phyloP scores from a whole-genome alignment of 106 monocot genomes.

The Iris macrosiphon region DNA sequence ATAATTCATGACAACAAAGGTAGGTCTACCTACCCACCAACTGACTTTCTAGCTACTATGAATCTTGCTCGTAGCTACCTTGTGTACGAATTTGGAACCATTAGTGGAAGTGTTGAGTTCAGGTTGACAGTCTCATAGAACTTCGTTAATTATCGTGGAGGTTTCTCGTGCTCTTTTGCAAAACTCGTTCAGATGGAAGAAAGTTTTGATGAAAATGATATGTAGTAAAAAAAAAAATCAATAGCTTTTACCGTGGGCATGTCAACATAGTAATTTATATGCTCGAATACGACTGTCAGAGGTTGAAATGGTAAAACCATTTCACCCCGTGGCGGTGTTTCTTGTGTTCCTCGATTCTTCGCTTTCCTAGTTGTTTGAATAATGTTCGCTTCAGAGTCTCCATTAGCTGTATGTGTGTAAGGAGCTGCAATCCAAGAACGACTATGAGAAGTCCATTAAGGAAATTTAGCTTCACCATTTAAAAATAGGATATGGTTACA shows the following conservation, averaged over 20 bases:
- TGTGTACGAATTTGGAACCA: too few species aligned
- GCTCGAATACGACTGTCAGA: slow-evolving; percentile 57
- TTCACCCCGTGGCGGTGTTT: slow-evolving; percentile 9
- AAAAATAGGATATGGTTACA: background rate
- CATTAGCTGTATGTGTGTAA: slow-evolving; percentile 14
- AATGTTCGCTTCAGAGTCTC: slow-evolving; percentile 12
- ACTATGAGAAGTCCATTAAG: background rate
- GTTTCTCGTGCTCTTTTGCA: too few species aligned
- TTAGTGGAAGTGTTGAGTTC: too few species aligned
- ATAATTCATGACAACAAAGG: too few species aligned
- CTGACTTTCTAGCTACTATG: too few species aligned
- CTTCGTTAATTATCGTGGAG: too few species aligned
- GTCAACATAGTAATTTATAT: slow-evolving; percentile 83
- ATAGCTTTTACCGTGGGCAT: slow-evolving; percentile 55
- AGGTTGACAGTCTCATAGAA: too few species aligned
- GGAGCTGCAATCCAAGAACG: slow-evolving; percentile 28
- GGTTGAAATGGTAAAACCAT: slow-evolving; percentile 73
- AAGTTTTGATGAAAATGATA: too few species aligned
- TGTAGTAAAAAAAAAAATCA: too few species aligned
- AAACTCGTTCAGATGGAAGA: too few species aligned
- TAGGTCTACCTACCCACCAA: too few species aligned
- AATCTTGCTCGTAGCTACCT: too few species aligned
- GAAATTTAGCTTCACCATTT: background rate
- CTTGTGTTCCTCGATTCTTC: background rate
- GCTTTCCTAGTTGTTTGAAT: background rate